Evolutionary conservation across 78 protist genomes (phyloP).

Genomic region (Dictyostelium brefeldianum): DNA sequence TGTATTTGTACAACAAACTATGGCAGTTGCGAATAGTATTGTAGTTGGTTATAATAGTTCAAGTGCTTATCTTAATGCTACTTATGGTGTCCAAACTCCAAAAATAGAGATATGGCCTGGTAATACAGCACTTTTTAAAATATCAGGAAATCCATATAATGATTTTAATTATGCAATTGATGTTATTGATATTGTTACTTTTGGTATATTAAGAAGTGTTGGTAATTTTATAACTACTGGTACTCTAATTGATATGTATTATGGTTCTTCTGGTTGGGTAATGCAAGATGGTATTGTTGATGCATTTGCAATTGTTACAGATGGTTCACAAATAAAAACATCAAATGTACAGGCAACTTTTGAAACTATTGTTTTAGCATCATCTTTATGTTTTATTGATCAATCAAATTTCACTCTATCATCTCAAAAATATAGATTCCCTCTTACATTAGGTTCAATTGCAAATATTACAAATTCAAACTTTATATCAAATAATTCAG

Average conservation of each 20-base stretch:
- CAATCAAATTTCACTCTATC: neutral
- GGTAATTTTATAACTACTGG: too few relatives aligned
- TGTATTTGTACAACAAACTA: too few relatives aligned
- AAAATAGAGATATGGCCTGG: too few relatives aligned
- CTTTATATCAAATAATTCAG: neutral
- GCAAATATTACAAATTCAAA: neutral
- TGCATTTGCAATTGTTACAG: neutral
- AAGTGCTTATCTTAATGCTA: too few relatives aligned
- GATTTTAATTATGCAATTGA: too few relatives aligned
- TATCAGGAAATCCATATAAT: too few relatives aligned
- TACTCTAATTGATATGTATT: neutral
- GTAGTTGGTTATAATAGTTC: too few relatives aligned
- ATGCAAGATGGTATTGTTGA: neutral
- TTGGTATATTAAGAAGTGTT: too few relatives aligned
- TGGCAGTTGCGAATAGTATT: too few relatives aligned
- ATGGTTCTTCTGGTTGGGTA: neutral
- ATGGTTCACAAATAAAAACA: neutral
- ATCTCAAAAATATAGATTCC: neutral
- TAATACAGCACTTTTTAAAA: too few relatives aligned
- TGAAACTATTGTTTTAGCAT: neutral
- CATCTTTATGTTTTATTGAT: neutral
- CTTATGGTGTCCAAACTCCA: too few relatives aligned
- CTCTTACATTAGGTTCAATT: neutral
- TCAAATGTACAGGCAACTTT: neutral
- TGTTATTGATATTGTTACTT: too few relatives aligned